Evolutionary conservation across 2,329 filamentous ascomycete genomes (phyloP).

Genomic region (Helotiales sp.): DNA sequence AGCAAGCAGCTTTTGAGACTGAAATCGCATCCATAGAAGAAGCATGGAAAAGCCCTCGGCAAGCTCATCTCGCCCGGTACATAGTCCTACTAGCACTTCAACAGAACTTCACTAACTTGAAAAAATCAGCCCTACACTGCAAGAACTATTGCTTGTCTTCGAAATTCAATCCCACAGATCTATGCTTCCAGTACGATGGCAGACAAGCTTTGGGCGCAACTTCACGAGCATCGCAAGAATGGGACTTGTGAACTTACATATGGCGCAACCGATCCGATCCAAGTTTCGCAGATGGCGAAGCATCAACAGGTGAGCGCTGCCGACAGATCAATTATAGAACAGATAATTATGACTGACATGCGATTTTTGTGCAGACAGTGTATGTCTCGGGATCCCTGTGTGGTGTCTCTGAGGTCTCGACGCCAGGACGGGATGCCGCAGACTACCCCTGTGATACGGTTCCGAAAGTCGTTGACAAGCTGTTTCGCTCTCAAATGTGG

Average conservation of each 20-base stretch:
- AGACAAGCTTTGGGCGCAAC: not conserved
- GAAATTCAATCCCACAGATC: too few relatives aligned
- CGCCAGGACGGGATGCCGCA: not conserved
- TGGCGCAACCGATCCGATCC: not conserved
- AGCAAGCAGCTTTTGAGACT: too few relatives aligned
- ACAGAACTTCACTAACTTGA: too few relatives aligned
- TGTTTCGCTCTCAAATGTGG: slow-evolving; percentile 1
- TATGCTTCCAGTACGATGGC: not conserved
- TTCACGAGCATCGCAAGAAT: not conserved
- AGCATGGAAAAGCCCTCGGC: too few relatives aligned
- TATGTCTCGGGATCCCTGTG: not conserved
- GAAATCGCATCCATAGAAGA: too few relatives aligned
- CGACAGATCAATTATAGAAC: not conserved
- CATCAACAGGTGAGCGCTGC: not conserved
- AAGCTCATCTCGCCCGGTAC: too few relatives aligned
- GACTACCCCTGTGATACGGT: slow-evolving; percentile 1
- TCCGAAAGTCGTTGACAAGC: not conserved
- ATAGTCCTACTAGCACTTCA: too few relatives aligned
- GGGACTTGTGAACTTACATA: not conserved
- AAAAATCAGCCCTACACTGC: too few relatives aligned
- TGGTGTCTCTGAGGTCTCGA: not conserved
- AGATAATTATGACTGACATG: not conserved
- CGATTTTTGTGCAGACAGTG: not conserved
- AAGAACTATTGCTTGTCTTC: too few relatives aligned
- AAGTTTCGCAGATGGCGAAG: not conserved